Conservation (phyloP, 805 yeast species). For the Sporopachydermia quercuum region DNA sequence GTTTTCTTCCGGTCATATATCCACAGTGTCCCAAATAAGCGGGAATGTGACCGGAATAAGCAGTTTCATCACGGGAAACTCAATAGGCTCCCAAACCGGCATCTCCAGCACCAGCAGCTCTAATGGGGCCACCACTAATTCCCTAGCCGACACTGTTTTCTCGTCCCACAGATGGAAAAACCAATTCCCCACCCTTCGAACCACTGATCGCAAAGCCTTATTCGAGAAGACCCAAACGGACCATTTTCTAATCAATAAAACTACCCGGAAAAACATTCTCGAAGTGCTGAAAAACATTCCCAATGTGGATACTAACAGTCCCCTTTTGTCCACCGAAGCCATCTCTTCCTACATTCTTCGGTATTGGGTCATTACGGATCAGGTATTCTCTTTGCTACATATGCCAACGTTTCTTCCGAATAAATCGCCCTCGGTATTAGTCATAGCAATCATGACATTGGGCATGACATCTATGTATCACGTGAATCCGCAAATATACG, state of each 20-base stretch:
- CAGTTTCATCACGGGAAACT: too few relatives aligned
- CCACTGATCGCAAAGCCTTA: not conserved
- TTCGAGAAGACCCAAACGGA: not conserved
- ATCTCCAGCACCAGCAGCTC: too few relatives aligned
- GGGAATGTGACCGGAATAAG: too few relatives aligned
- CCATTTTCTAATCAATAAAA: not conserved
- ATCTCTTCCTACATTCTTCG: slow-evolving; percentile 13
- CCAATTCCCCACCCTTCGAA: not conserved
- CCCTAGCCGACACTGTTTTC: not conserved
- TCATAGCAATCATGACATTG: slow-evolving; percentile 15
- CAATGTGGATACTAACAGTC: slow-evolving; percentile 6
- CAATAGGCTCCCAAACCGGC: too few relatives aligned
- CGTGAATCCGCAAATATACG: slow-evolving; percentile 11
- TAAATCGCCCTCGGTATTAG: slow-evolving; percentile 11
- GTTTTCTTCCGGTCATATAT: too few relatives aligned
- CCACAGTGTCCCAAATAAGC: too few relatives aligned
- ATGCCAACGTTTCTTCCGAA: slow-evolving; percentile 18
- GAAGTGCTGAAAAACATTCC: slow-evolving; percentile 9
- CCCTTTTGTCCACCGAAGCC: slow-evolving; percentile 9
- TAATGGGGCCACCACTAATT: too few relatives aligned
- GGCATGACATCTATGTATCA: slow-evolving; percentile 16
- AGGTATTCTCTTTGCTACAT: slow-evolving; percentile 26
- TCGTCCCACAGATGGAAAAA: not conserved
- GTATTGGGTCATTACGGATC: slow-evolving; percentile 24
- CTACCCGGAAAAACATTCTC: slow-evolving; percentile 6